These are phyloP conservation scores for Odonthalia washingtoniensis DNA, from an alignment of 31 red algal genomes.

Conservation along the genomic window DNA sequence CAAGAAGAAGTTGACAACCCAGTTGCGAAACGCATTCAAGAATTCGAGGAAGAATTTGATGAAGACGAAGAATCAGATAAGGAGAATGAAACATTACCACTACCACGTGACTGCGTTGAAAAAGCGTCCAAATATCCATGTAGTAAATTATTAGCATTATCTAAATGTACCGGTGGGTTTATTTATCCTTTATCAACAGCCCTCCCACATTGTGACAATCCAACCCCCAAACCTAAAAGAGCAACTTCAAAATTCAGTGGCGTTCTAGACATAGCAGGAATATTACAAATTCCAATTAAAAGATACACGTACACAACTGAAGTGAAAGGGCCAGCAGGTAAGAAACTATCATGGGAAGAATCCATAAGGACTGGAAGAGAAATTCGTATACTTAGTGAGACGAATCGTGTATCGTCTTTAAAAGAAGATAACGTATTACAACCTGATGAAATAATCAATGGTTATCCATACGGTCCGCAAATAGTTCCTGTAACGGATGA, in stretches of 20 bases:
- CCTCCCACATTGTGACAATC: constrained; percentile 34
- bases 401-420: constrained; percentile 61
- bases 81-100: not conserved
- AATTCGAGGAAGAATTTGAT: not conserved
- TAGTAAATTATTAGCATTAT: constrained; percentile 19
- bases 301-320: constrained; percentile 44
- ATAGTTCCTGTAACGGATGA: constrained; percentile 61
- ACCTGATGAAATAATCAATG: constrained; percentile 38
- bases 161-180: constrained; percentile 36
- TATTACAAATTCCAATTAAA: constrained; percentile 66
- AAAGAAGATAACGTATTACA: constrained; percentile 54
- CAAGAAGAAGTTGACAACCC: constrained; percentile 21
- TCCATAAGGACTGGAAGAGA: constrained; percentile 11
- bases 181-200: constrained; percentile 40
- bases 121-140: not conserved
- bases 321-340: constrained; percentile 11
- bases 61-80: not conserved
- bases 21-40: not conserved
- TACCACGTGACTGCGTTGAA: not conserved
- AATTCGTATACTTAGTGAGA: constrained; percentile 52
- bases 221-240: constrained; percentile 47
- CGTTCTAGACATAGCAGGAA: constrained; percentile 60
- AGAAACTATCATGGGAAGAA: constrained; percentile 63
- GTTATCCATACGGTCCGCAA: constrained; percentile 71
- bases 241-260: constrained; percentile 66